Percentiles rank a stretch among this genome's conserved stretches.
Evolutionary conservation across 1,139 yeast species (phyloP).

Genomic region (Geotrichum australiense): DNA sequence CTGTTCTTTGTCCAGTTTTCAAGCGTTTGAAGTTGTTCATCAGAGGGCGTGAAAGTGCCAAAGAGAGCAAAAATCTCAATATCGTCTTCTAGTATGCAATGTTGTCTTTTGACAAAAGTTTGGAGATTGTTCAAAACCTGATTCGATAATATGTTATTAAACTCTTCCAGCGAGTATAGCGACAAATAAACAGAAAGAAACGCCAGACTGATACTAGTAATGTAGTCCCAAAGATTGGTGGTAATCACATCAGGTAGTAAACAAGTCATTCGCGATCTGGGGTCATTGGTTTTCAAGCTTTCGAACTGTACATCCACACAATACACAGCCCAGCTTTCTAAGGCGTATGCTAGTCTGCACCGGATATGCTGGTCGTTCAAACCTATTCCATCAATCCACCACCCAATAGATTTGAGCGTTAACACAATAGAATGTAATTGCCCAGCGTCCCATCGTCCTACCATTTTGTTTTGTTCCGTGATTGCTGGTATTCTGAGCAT

Average conservation of each 20-base stretch:
- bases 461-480: slow-evolving; percentile 4
- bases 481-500: slow-evolving; percentile 32
- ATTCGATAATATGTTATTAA: slow-evolving; percentile 1
- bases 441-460: slow-evolving; percentile 25
- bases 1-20: slow-evolving; percentile 5
- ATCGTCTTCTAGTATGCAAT: not conserved
- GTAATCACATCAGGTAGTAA: slow-evolving; percentile 1
- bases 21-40: not conserved
- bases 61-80: slow-evolving; percentile 10
- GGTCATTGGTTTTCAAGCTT: not conserved
- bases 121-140: not conserved
- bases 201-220: slow-evolving; percentile 2
- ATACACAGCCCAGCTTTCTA: slow-evolving; percentile 29
- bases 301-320: slow-evolving; percentile 3
- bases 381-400: slow-evolving; percentile 18
- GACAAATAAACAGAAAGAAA: slow-evolving; percentile 11
- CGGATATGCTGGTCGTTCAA: slow-evolving; percentile 24
- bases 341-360: slow-evolving; percentile 29
- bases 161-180: slow-evolving; percentile 8
- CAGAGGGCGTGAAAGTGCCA: slow-evolving; percentile 10
- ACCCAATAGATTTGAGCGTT: slow-evolving; percentile 29
- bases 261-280: not conserved
- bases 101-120: not conserved
- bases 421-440: slow-evolving; percentile 26
- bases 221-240: slow-evolving; percentile 11